Base-by-base conservation (phyloP, 2,329 filamentous ascomycete genomes). In the Teratosphaeria epicoccoides region DNA sequence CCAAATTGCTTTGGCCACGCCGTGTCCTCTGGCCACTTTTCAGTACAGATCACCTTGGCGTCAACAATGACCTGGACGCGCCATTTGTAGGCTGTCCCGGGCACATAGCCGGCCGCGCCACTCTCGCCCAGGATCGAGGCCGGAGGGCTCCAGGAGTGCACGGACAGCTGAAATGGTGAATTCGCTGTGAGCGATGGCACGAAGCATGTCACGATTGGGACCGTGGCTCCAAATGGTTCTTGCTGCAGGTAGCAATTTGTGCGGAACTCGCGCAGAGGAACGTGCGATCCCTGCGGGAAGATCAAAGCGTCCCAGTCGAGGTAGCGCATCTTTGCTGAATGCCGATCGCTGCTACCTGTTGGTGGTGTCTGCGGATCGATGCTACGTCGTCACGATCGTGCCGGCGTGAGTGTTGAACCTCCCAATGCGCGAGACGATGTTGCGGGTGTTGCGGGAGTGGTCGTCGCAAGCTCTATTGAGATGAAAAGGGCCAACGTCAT, bases 281-380 rank as follows among this genome's bases (percentile, higher is more conserved):
- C 71, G 60, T 81, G 83, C 60, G 76, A 55, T 55, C 68, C 69
- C 14, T 73, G 72, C 0, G 87, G 84, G 66, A 94, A 94, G 55
- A 94, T 74, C 43, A 94, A 79, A 51, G 93, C 79, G 63, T 95
- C 88, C 88, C 88, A 94, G 63, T 88, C 82, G 60, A 88, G 80
- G 75, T 85, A 94, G 53, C 88, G 83, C 88, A 95, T 94, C 56
- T 61, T 59, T 46, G 46, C 45, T 33, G 24, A 9, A 17, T 6
- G 33, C 9, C n/a, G 33, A n/a, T 37, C 14, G 33, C n/a, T 20
- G 33, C n/a, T n/a, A n/a, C n/a, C n/a, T n/a, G n/a, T n/a, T 20
- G 33, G 17, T 40, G 2, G 26, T 6, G 26, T 40, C n/a, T n/a
- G n/a, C n/a, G n/a, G n/a, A n/a, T n/a, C n/a, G n/a, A n/a, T n/a